Base-by-base conservation (phyloP, 495 filamentous ascomycete species). In the Tetracladium marchalianum region DNA sequence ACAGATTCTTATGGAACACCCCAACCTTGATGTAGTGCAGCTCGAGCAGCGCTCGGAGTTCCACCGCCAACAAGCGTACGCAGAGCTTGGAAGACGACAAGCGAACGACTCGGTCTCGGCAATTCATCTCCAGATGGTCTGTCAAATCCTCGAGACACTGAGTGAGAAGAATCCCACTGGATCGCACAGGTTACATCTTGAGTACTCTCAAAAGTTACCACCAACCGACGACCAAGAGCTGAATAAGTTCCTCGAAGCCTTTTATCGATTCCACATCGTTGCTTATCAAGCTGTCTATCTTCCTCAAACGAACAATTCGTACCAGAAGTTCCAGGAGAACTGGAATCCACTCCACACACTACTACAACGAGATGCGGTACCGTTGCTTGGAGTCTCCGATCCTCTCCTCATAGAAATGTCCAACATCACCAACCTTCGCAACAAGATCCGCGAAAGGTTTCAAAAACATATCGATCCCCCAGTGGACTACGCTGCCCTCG, bases 221-320 rank as follows among this genome's bases (percentile, higher is more conserved):
- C 66, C 77, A 52, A 11, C 17, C 12, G 51, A 75, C 60, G 59
- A 87, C 43, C 69, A 78, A 34, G 73, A 80, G 24, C 87, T 89
- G 57, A 66, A 77, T 13, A 78, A 80, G 50, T 94, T 95, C 59
- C 84, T 95, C 52, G 75, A 86, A 61, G 89, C 94, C 62, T 93
- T 94, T 69, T 93, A 94, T 67, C 82, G 87, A 62, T 95, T 93
- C 55, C 85, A 93, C 64, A 84, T 89, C 52, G 80, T 85, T 46
- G 84, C 82, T 22, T 86, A 86, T 57, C 81, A 89, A 34, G 71
- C 94, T 43, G 87, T 90, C 22, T 15, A 77, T 80, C 55, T 71
- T 69, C 49, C 66, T 70, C 38, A 47, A 43, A 35, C 17, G 48
- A 42, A 22, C 35, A 37, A n/a, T 50, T 39, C 27, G 34, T 44